Base-by-base conservation (phyloP, 2,329 filamentous ascomycete genomes). In the Paecilomyces fulvus region DNA sequence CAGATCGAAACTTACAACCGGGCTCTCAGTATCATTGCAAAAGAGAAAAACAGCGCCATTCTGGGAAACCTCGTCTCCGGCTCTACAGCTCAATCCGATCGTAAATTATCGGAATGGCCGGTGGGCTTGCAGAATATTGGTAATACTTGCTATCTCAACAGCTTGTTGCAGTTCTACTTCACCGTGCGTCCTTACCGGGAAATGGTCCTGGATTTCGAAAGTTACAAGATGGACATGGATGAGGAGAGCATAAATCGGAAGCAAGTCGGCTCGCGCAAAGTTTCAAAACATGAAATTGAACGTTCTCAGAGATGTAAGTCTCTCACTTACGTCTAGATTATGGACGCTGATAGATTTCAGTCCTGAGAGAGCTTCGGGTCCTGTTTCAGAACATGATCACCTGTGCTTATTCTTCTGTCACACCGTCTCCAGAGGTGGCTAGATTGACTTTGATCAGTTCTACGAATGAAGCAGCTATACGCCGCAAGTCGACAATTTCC, bases 61-160 rank as follows among this genome's bases (percentile, higher is more conserved):
- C 63, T 76, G 31, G 67, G 63, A 46, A 69, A 63, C 31, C 66
- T 69, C 61, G 66, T 72, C 17, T 64, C 67, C n/a, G 68, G 69
- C 1, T 63, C 67, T 37, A 63, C 60, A 14, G 58, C 58, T 3
- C 67, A 70, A 43, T 59, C 67, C 20, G 65, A 68, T 60, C 65
- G 68, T 51, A 66, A 73, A 37, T 67, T 64, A 58, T 71, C 74
- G 51, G 77, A 82, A 30, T 85, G 89, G 71, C 94, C 94, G 0
- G 89, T 95, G 21, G 94, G 94, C 0, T 80, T 97, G 5, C 83
- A 86, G 60, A 99, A 97, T 64, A 95, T 97, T 56, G 92, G 94
- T 58, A 99, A 99, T 67, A 99, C 95, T 0, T 99, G 94, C 71
- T 99, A 99, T 66, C 80, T 99, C 55, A 99, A 99, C 77, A 97